These are phyloP conservation scores for Blastocladiella britannica DNA, from an alignment of 192 early-diverging fungal species.

Conservation along the genomic window DNA sequence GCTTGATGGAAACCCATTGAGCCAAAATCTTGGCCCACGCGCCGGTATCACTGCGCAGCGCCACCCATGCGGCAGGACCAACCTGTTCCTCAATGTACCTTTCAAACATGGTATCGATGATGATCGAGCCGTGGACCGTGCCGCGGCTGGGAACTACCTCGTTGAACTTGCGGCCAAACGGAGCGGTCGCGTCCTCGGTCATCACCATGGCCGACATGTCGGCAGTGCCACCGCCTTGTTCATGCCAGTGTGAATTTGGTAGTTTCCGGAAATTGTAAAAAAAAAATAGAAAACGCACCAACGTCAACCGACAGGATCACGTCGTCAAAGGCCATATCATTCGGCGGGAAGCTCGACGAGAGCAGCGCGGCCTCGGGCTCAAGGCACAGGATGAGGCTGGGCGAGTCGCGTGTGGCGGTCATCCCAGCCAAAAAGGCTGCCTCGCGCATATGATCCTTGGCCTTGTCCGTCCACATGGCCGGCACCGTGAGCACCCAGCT, in stretches of 20 bases:
- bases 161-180: neutral
- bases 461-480: neutral
- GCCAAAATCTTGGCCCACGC: neutral
- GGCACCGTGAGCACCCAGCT: neutral
- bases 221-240: too few species aligned
- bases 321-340: neutral
- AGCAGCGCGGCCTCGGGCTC: neutral
- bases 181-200: too few species aligned
- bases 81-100: neutral
- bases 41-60: neutral
- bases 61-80: neutral
- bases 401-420: neutral
- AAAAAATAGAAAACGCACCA: too few species aligned
- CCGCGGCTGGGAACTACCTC: neutral
- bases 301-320: too few species aligned
- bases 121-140: neutral
- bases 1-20: neutral
- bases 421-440: neutral
- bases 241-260: too few species aligned
- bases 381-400: neutral
- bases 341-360: neutral
- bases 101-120: neutral
- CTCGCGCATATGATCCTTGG: neutral
- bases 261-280: too few species aligned
- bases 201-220: neutral